phyloP scores from a whole-genome alignment of 2,329 filamentous ascomycete species.

The Alternaria ventricosa region DNA sequence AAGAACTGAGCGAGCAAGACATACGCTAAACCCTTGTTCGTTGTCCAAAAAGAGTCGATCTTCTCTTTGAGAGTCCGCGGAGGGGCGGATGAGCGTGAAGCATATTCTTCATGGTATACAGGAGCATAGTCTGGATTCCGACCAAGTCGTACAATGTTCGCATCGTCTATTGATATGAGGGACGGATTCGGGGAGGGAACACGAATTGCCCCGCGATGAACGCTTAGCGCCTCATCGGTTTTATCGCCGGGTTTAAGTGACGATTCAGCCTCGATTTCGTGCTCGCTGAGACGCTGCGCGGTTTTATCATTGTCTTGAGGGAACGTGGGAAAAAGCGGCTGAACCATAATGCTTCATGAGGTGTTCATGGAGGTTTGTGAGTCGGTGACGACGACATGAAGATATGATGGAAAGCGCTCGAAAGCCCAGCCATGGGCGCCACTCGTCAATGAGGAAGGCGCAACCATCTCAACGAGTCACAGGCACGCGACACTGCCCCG shows the following conservation, averaged over 20 bases:
- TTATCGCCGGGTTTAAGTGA: conserved; percentile 39
- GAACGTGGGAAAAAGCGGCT: conserved; percentile 21
- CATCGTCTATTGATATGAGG: conserved; percentile 43
- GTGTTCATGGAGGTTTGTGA: conserved; percentile 4
- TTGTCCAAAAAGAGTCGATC: conserved; percentile 59
- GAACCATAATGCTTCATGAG: conserved; percentile 36
- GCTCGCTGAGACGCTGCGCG: conserved; percentile 11
- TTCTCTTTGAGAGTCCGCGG: conserved; percentile 27
- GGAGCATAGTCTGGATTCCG: conserved; percentile 27
- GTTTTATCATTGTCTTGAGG: conserved; percentile 30
- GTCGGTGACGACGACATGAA: conserved; percentile 15
- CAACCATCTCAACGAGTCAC: conserved; percentile 25
- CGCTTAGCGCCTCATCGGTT: conserved; percentile 31
- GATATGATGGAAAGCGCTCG: conserved; percentile 16
- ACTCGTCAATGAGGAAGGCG: conserved; percentile 34
- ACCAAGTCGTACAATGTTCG: conserved; percentile 37
- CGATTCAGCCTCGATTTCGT: conserved; percentile 9
- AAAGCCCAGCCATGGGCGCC: conserved; percentile 26
- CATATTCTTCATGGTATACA: conserved; percentile 22
- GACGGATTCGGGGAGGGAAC: conserved; percentile 43
- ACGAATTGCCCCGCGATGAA: conserved; percentile 39
- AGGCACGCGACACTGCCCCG: conserved; percentile 25
- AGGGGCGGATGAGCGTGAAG: conserved; percentile 31
- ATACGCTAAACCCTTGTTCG: conserved; percentile 74
- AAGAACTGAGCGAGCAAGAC: conserved; percentile 82